phyloP scores from a whole-genome alignment of 345 rosid genomes.

The Hypericum perforatum region DNA sequence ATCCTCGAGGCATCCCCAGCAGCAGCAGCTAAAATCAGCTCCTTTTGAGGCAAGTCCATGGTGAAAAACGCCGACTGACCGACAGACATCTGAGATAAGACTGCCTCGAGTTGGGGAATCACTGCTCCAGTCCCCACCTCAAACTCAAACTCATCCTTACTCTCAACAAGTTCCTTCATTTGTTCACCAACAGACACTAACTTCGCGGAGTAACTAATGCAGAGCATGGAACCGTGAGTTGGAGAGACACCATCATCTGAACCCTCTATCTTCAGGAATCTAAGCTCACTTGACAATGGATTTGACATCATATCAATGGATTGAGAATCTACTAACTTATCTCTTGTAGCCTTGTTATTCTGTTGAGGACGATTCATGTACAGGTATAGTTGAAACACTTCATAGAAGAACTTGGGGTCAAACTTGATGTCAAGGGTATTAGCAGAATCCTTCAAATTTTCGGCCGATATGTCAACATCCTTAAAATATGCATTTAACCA shows the following conservation, averaged over 20 bases:
- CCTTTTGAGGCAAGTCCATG: slow-evolving; percentile 30
- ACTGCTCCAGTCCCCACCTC: slow-evolving; percentile 84
- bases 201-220: slow-evolving; percentile 53
- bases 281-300: slow-evolving; percentile 20
- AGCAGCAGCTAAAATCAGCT: slow-evolving; percentile 54
- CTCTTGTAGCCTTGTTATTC: slow-evolving; percentile 13
- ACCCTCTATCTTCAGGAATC: slow-evolving; percentile 37
- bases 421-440: slow-evolving; percentile 29
- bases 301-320: slow-evolving; percentile 13
- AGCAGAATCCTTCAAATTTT: slow-evolving; percentile 33
- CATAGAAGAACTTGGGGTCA: slow-evolving; percentile 25
- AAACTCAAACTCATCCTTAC: slow-evolving; percentile 73
- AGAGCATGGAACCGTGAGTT: slow-evolving; percentile 45
- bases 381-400: slow-evolving; percentile 30
- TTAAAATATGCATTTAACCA: slow-evolving; percentile 58
- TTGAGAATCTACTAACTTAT: slow-evolving; percentile 19
- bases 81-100: slow-evolving; percentile 65
- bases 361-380: slow-evolving; percentile 15
- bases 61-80: slow-evolving; percentile 63
- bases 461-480: slow-evolving; percentile 28
- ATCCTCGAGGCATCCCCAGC: slow-evolving; percentile 38
- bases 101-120: slow-evolving; percentile 43
- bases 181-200: slow-evolving; percentile 33
- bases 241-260: slow-evolving; percentile 51
- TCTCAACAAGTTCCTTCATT: slow-evolving; percentile 67